Conservation (phyloP, 2,329 filamentous ascomycete genomes). For the Immersiporthe knoxdaviesiana region DNA sequence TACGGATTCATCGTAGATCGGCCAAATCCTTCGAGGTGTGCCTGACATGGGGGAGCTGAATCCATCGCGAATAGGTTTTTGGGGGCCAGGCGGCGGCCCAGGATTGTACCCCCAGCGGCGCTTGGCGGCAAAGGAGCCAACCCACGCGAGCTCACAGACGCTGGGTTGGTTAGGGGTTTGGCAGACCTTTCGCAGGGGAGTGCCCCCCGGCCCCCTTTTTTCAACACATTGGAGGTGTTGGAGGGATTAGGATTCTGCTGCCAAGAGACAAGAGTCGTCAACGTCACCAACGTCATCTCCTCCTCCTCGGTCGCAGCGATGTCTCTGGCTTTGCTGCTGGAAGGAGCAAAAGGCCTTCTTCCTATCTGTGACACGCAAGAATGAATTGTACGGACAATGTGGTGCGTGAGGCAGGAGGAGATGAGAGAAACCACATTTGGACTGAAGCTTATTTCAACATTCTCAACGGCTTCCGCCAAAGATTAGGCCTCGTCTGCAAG, state of each 20-base stretch:
- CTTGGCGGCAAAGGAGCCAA: constrained; percentile 23
- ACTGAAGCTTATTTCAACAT: constrained; percentile 17
- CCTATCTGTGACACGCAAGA: neutral
- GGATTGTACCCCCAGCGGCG: constrained; percentile 9
- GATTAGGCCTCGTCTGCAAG: constrained; percentile 14
- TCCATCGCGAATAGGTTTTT: constrained; percentile 22
- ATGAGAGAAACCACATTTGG: constrained; percentile 16
- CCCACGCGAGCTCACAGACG: constrained; percentile 12
- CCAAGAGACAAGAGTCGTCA: neutral
- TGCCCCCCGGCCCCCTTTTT: too few species aligned
- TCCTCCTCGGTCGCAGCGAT: neutral
- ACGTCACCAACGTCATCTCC: too few species aligned
- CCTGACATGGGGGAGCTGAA: constrained; percentile 26
- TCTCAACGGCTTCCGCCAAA: constrained; percentile 17
- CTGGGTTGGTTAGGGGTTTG: constrained; percentile 5
- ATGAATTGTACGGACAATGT: neutral
- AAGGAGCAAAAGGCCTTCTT: neutral
- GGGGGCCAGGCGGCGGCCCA: constrained; percentile 19
- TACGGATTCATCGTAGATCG: constrained; percentile 29
- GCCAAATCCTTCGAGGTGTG: constrained; percentile 26
- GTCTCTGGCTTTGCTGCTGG: neutral
- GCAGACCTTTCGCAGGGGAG: neutral
- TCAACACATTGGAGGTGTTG: constrained; percentile 7
- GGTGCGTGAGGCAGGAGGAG: constrained; percentile 5
- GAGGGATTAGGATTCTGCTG: neutral